phyloP scores from a whole-genome alignment of 169 alveolate genomes.

The Cryptosporidium xiaoi region DNA sequence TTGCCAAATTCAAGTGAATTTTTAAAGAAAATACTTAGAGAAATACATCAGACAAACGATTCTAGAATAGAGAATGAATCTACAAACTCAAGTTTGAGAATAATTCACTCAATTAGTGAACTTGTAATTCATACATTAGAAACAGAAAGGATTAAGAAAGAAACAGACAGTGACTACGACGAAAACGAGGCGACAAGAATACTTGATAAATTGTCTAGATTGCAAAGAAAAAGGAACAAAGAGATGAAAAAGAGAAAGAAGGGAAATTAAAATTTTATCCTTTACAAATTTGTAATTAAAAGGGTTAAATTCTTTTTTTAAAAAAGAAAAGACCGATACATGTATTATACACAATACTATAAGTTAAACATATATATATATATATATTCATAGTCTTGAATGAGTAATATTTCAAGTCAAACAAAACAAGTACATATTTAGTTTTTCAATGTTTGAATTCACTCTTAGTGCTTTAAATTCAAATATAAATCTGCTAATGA shows the following conservation, averaged over 20 bases:
- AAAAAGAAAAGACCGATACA: no score
- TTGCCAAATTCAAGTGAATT: conserved; percentile 57
- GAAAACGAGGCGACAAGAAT: conserved; percentile 47
- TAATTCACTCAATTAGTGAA: conserved; percentile 37
- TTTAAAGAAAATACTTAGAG: conserved; percentile 33
- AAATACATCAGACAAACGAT: conserved; percentile 27
- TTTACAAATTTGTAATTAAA: no score
- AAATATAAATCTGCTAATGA: no score
- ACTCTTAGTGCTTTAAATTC: no score
- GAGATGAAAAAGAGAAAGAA: conserved; percentile 63
- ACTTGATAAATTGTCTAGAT: conserved; percentile 43
- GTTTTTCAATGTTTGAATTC: no score
- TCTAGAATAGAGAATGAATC: conserved; percentile 5
- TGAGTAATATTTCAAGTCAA: no score
- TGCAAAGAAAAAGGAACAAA: conserved; percentile 51
- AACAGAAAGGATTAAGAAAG: conserved; percentile 10
- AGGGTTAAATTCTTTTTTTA: no score
- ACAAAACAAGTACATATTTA: no score
- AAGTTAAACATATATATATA: no score
- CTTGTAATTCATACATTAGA: conserved; percentile 20
- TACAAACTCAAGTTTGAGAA: background rate
- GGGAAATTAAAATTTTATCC: background rate
- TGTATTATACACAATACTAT: no score
- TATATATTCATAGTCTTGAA: no score
- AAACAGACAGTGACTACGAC: conserved; percentile 19